These are phyloP conservation scores for Colletotrichum spinosum DNA, from an alignment of 2,329 filamentous ascomycete species.

Conservation along the genomic window DNA sequence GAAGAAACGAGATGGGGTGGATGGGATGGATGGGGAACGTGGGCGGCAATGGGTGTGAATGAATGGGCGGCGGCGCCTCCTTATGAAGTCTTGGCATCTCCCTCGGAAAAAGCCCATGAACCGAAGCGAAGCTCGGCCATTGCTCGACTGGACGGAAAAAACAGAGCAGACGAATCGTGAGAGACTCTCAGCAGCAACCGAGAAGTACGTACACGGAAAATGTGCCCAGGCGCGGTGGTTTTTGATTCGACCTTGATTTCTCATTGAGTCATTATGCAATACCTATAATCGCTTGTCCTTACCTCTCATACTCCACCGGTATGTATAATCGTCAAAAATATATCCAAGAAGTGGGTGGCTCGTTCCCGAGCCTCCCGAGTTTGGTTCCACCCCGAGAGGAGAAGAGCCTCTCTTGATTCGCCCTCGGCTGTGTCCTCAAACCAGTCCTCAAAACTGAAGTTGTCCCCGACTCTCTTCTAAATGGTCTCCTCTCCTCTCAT, in stretches of 20 bases:
- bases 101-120: slow-evolving; percentile 8
- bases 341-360: slow-evolving; percentile 23
- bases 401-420: background rate
- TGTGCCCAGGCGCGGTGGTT: background rate
- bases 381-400: slow-evolving; percentile 3
- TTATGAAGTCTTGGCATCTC: background rate
- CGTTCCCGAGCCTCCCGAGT: background rate
- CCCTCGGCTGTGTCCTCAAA: slow-evolving; percentile 6
- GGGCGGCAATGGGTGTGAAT: slow-evolving; percentile 9
- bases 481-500: background rate
- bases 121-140: background rate
- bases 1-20: background rate
- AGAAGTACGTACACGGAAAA: slow-evolving; percentile 4
- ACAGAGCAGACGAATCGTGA: background rate
- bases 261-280: slow-evolving; percentile 9
- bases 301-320: slow-evolving; percentile 11
- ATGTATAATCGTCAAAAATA: slow-evolving; percentile 8
- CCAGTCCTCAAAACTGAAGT: slow-evolving; percentile 10
- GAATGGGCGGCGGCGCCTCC: background rate
- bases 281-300: background rate
- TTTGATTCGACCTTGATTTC: background rate
- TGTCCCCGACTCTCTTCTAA: background rate
- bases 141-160: background rate
- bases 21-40: background rate
- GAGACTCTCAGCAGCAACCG: too few relatives aligned